Evolutionary conservation across 805 yeast genomes (phyloP).

Genomic region (Kuraishia cidri): DNA sequence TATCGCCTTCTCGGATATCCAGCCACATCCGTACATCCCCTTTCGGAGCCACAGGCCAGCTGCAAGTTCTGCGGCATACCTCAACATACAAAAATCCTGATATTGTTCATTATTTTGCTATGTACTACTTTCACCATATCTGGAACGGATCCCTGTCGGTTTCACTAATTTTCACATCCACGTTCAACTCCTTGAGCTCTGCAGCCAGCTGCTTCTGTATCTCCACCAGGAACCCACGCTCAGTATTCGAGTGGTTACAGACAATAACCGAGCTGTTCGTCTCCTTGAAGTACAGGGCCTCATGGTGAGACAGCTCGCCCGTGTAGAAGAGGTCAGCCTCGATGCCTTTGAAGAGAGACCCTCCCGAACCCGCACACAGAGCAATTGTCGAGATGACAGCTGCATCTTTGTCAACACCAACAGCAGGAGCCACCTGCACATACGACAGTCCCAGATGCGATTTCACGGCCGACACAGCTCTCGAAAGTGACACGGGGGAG

Average conservation of each 20-base stretch:
- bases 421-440: slow-evolving; percentile 52
- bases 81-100: too few species aligned
- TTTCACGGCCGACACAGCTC: slow-evolving; percentile 46
- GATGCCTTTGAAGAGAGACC: slow-evolving; percentile 57
- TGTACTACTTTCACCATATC: slow-evolving; percentile 1
- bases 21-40: too few species aligned
- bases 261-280: slow-evolving; percentile 62
- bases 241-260: slow-evolving; percentile 90
- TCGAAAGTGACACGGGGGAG: slow-evolving; percentile 29
- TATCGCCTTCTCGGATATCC: too few species aligned
- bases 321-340: slow-evolving; percentile 70
- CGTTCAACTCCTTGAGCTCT: slow-evolving; percentile 26
- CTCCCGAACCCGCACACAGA: slow-evolving; percentile 94
- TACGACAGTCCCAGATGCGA: slow-evolving; percentile 36
- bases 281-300: slow-evolving; percentile 65
- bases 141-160: slow-evolving; percentile 58
- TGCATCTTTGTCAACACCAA: slow-evolving; percentile 14
- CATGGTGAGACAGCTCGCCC: slow-evolving; percentile 95
- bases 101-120: too few species aligned
- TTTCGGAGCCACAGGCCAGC: too few species aligned
- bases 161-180: slow-evolving; percentile 39
- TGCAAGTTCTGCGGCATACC: too few species aligned
- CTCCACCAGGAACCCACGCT: slow-evolving; percentile 66
- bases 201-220: slow-evolving; percentile 38
- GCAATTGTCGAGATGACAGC: slow-evolving; percentile 51